Percentiles rank a stretch among this genome's conserved stretches.
These are phyloP conservation scores for Mycena filopes DNA, from an alignment of 768 basidiomycete genomes.

Conservation along the genomic window DNA sequence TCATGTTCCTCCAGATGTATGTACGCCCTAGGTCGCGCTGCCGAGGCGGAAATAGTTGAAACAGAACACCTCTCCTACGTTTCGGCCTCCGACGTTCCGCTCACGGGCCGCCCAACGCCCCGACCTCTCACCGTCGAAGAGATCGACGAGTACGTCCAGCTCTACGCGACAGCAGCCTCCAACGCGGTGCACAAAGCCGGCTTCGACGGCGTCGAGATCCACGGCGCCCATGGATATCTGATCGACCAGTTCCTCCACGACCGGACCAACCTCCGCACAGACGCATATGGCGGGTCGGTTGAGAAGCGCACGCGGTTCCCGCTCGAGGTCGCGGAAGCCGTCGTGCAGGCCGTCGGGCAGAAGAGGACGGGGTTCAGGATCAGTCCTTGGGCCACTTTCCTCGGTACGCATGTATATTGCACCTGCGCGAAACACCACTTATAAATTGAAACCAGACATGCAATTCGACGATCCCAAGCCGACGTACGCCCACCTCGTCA, in stretches of 20 bases:
- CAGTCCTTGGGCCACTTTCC: slow-evolving; percentile 49
- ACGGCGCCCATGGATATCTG: slow-evolving; percentile 45
- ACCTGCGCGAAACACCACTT: slow-evolving; percentile 36
- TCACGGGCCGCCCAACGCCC: slow-evolving; percentile 26
- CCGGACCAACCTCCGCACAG: slow-evolving; percentile 51
- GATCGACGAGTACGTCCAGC: slow-evolving; percentile 46
- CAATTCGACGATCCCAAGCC: slow-evolving; percentile 54
- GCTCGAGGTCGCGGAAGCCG: slow-evolving; percentile 54
- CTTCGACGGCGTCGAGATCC: slow-evolving; percentile 67
- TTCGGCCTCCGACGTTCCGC: slow-evolving; percentile 39
- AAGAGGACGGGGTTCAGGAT: slow-evolving; percentile 53
- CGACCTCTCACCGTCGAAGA: slow-evolving; percentile 46
- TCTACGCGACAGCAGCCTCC: slow-evolving; percentile 57
- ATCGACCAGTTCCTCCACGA: slow-evolving; percentile 61
- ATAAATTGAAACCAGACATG: no score
- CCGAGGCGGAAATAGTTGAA: slow-evolving; percentile 36
- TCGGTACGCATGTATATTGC: slow-evolving; percentile 33
- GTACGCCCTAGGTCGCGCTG: slow-evolving; percentile 58
- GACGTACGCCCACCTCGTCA: slow-evolving; percentile 54
- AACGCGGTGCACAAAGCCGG: slow-evolving; percentile 59
- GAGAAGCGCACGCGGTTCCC: slow-evolving; percentile 59
- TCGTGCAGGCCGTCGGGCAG: slow-evolving; percentile 55
- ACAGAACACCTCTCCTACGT: slow-evolving; percentile 41
- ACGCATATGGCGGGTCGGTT: slow-evolving; percentile 41
- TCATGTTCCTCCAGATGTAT: slow-evolving; percentile 61